Base-by-base conservation (phyloP, 2,329 filamentous ascomycete genomes). In the Fusarium sp. region DNA sequence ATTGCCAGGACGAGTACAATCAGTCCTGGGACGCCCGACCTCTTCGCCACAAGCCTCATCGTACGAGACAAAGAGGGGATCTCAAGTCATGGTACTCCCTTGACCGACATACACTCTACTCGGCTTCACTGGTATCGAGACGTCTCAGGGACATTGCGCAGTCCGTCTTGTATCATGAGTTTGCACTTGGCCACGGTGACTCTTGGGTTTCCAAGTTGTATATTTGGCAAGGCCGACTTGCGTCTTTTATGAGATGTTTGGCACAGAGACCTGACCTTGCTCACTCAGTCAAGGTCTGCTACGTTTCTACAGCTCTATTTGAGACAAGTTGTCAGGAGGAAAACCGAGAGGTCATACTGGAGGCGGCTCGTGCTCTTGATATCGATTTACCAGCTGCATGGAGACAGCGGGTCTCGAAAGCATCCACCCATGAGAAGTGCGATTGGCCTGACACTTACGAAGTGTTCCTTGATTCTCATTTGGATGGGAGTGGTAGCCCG, bases 201-300 rank as follows among this genome's bases (percentile, higher is more conserved):
- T 69, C 60, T 10, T 61, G 43, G 27, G 2, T 15, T 2, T 62
- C 69, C 0, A 20, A 47, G 6, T 11, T 3, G n/a, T 62, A 58
- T 47, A 27, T 4, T 1, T 72, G 59, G 63, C n/a, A 70, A 1
- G 33, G 33, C 2, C 57, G 66, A 12, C 43, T 72, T 27, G 17
- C 37, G 22, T 47, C 30, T 14, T 73, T 66, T 47, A 61, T 67
- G 3, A 50, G 69, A 4, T 72, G 56, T 27, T 32, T 57, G 20
- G 17, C 40, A 7, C 15, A 12, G 10, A 45, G 62, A 6, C 62
- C 40, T 9, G 69, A 69, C 9, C 58, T 66, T 6, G 58, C 63
- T 1, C 22, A 15, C 1, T 15, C 30, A 4, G 60, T 65, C 17
- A 56, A 43, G 11, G 37, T 38, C 5, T 17, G 59, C 2, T 60